Evolutionary conservation across 164 flowering plant species (phyloP), one percentile per base, ranked within the genome.

Genomic region (Houttuynia cordata): DNA sequence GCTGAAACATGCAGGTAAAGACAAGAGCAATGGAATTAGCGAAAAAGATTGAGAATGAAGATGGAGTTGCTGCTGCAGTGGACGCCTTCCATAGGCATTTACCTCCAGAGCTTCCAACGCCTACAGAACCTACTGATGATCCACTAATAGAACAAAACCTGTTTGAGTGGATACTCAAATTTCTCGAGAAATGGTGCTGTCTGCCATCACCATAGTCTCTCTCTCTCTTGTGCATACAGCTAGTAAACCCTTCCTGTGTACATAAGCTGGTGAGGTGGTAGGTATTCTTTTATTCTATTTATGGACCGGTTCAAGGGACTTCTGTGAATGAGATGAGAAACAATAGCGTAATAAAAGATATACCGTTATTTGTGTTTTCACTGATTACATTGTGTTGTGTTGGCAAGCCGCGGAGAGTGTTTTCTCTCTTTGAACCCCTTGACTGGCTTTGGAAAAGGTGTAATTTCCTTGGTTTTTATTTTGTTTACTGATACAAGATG

Each of bases 61-160:
- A 93, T 67, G 97, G 97, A 10, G 94, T 87, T 57, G 94, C 83
- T 23, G 82, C 78, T 21, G 97, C 98, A 51, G 97, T 90, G 42
- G 80, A 90, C 70, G 87, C 94, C 57, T 90, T 93, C 67, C 97
- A 87, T 62, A 74, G 80, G 57, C 94, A 90, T 71, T 74, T 93
- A 52, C 97, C 90, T 51, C 40, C 74, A 15, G 90, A 86, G 74
- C 34, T 83, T 19, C 96, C 96, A 14, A 7, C 79, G 55, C 80
- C 83, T 8, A 14, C 67, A 15, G 12, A 74, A 60, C 42, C 80
- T 9, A 57, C 71, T 7, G 77, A 73, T 54, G 75, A 74, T 14
- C 77, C 76, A n/a, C 57, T 53, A 24, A 1, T 20, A 24, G 58
- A 60, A 14, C 81, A 76, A 58, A 70, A 79, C 71, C 83, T 80